A percentile compares a stretch with the other conserved stretches of the same genome.
Evolutionary conservation across 2,329 filamentous ascomycete species (phyloP).

Genomic region (Neofusicoccum laricinum): DNA sequence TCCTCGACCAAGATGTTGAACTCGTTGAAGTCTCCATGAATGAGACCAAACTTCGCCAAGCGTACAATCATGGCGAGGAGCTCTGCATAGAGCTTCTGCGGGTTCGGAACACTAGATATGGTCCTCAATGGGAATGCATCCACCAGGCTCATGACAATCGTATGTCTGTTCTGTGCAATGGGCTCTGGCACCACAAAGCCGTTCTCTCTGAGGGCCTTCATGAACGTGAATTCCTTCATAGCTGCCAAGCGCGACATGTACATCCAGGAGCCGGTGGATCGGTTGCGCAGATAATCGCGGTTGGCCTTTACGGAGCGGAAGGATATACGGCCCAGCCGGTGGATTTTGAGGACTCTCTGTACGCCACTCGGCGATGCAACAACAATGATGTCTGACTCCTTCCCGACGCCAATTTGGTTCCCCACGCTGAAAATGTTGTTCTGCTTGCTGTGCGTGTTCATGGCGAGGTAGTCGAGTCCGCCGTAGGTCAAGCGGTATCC

Average conservation of each 20-base stretch:
- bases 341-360: constrained; percentile 89
- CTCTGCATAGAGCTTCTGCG: constrained; percentile 84
- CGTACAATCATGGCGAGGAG: constrained; percentile 82
- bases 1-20: constrained; percentile 98
- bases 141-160: constrained; percentile 91
- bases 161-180: constrained; percentile 85
- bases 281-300: constrained; percentile 87
- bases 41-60: constrained; percentile 81
- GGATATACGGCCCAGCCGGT: constrained; percentile 90
- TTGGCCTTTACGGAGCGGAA: constrained; percentile 96
- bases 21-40: constrained; percentile 98
- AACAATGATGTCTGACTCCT: constrained; percentile 96
- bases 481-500: constrained; percentile 96
- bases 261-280: constrained; percentile 87
- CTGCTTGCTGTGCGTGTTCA: constrained; percentile 81
- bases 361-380: constrained; percentile 76
- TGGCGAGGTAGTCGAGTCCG: constrained; percentile 93
- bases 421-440: constrained; percentile 87
- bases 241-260: constrained; percentile 92
- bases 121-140: constrained; percentile 91
- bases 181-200: constrained; percentile 89
- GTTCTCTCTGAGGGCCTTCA: constrained; percentile 78
- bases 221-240: constrained; percentile 91
- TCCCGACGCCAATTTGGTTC: constrained; percentile 91
- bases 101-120: constrained; percentile 78